Percentiles rank a stretch among this genome's conserved stretches.
These are phyloP conservation scores for Apophysomyces elegans DNA, from an alignment of 371 early-diverging fungal species.

Conservation along the genomic window DNA sequence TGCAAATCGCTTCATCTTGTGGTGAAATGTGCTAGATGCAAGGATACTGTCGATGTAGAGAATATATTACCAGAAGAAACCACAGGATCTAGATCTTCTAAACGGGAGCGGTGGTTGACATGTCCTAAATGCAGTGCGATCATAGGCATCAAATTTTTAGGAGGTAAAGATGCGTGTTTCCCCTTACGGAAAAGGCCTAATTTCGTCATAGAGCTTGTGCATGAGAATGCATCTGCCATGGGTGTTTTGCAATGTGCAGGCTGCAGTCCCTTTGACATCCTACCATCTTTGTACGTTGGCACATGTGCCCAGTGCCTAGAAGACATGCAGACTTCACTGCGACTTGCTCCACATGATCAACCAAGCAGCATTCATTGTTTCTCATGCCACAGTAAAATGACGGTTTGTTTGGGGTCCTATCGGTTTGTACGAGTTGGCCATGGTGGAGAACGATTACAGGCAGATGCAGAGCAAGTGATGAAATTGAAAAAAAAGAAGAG, in stretches of 20 bases:
- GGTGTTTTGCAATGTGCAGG: constrained; percentile 80
- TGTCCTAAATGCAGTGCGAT: constrained; percentile 73
- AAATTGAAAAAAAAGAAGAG: constrained; percentile 52
- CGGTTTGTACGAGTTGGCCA: constrained; percentile 56
- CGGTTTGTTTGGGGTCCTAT: constrained; percentile 48
- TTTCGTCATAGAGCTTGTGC: constrained; percentile 63
- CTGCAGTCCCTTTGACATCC: constrained; percentile 68
- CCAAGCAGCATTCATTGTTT: constrained; percentile 54
- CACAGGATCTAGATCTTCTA: constrained; percentile 19
- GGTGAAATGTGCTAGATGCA: constrained; percentile 80
- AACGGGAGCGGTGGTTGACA: constrained; percentile 63
- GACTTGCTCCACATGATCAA: constrained; percentile 36
- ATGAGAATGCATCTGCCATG: constrained; percentile 54
- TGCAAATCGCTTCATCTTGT: constrained; percentile 63
- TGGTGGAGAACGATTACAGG: constrained; percentile 39
- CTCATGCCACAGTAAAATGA: constrained; percentile 57
- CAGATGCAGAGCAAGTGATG: constrained; percentile 30
- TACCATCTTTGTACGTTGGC: constrained; percentile 66
- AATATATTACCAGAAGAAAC: constrained; percentile 52
- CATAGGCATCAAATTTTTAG: constrained; percentile 55
- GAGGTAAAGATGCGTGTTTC: constrained; percentile 19
- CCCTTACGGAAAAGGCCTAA: constrained; percentile 24
- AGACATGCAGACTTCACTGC: constrained; percentile 32
- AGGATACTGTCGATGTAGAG: constrained; percentile 57
- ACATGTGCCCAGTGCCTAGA: constrained; percentile 63